Percentiles rank a stretch among this genome's conserved stretches.
Evolutionary conservation across 2,329 filamentous ascomycete species (phyloP).

Genomic region (Aquanectria penicillioides): DNA sequence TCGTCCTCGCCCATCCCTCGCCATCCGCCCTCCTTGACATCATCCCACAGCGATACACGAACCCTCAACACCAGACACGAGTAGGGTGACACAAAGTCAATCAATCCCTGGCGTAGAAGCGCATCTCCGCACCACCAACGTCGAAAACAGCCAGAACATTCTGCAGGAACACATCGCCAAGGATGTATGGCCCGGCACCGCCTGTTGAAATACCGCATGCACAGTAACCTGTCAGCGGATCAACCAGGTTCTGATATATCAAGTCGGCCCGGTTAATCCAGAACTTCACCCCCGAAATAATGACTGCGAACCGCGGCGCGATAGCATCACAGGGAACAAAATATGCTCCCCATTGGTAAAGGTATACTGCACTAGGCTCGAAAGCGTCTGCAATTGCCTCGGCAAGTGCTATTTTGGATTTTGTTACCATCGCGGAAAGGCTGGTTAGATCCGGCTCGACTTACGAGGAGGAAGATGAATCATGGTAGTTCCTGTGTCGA

Average conservation of each 20-base stretch:
- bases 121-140: conserved; percentile 57
- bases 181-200: conserved; percentile 57
- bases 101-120: conserved; percentile 49
- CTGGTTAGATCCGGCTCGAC: conserved; percentile 28
- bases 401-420: conserved; percentile 50
- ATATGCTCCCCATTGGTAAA: conserved; percentile 58
- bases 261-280: conserved; percentile 60
- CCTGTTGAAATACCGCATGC: conserved; percentile 58
- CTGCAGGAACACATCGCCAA: conserved; percentile 62
- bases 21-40: conserved; percentile 4
- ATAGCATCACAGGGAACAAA: conserved; percentile 60
- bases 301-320: conserved; percentile 56
- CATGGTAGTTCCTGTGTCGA: conserved; percentile 63
- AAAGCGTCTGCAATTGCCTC: conserved; percentile 59
- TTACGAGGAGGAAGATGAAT: conserved; percentile 60
- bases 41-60: conserved; percentile 6
- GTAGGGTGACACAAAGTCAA: not conserved
- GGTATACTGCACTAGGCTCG: conserved; percentile 56
- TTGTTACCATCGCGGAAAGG: not conserved
- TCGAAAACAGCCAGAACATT: conserved; percentile 62
- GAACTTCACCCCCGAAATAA: conserved; percentile 56
- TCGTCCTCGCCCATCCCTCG: not conserved
- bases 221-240: conserved; percentile 59
- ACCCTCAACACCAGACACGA: not conserved
- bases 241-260: conserved; percentile 55